Base-by-base conservation (phyloP, 2,329 filamentous ascomycete species). In the Xylariaceae sp. region DNA sequence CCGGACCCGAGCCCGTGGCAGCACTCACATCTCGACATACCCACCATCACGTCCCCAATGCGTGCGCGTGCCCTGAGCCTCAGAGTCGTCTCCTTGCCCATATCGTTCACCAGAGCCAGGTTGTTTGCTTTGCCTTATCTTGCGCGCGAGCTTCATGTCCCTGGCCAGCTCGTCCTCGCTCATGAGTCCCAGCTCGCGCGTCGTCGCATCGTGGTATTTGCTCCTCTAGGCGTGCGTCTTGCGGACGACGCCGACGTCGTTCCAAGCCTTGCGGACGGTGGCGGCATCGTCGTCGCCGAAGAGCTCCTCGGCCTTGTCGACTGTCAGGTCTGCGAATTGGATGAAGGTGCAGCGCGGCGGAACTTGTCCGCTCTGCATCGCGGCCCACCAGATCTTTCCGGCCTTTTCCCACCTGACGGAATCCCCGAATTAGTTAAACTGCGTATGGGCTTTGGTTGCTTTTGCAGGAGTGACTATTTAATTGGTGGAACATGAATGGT, bases 341-440 rank as follows among this genome's bases (percentile, higher is more conserved):
- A 74, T 57, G 60, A 82, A 82, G 7, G 70, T 78, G 63, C 75
- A 78, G 10, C 65, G 67, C 16, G 71, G 53, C 0, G 75, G 71
- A 6, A 82, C 62, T 18, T 71, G 73, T 18, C 77, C 76, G 32
- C 74, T 77, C 18, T 65, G 73, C 74, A 82, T 73, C 0, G 79
- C 70, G 63, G 76, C 75, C 79, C 79, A 82, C 79, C 79, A 82
- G 54, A 81, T 79, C 60, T 78, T 75, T 12, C 80, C 80, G 7
- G 78, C 78, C 69, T 79, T 81, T 63, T 82, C 79, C 78, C 77
- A 85, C 3, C 78, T 77, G 20, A 0, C 26, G 32, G 12, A 16
- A 10, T 7, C 3, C 12, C 14, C 32, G 32, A 37, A 37, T 37
- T 14, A 37, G 32, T 16, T 37, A 37, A 12, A 10, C 14, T 16